Evolutionary conservation across 148 eudicot species (phyloP).

Genomic region (Beta vulgaris): DNA sequence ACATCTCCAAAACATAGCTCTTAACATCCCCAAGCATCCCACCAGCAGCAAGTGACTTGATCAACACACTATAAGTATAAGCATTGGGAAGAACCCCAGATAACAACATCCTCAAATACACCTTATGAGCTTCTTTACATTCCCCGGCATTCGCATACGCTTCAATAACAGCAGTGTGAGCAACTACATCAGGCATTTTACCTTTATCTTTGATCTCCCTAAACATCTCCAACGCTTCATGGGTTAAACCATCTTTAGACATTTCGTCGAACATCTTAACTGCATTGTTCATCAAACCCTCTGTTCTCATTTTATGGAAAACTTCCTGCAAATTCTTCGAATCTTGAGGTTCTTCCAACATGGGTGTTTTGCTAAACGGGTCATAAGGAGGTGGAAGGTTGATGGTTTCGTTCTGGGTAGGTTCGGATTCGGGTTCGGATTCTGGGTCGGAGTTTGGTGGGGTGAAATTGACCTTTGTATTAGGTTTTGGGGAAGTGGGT

Average conservation of each 20-base stretch:
- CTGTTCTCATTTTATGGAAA: conserved; percentile 54
- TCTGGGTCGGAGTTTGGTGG: conserved; percentile 38
- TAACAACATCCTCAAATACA: conserved; percentile 48
- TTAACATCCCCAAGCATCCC: conserved; percentile 48
- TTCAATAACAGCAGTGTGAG: conserved; percentile 77
- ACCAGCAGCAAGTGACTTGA: conserved; percentile 49
- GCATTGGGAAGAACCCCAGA: conserved; percentile 65
- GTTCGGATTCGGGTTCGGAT: conserved; percentile 45
- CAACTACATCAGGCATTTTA: conserved; percentile 78
- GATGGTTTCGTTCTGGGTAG: conserved; percentile 21
- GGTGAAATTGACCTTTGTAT: conserved; percentile 65
- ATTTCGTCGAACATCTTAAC: conserved; percentile 93
- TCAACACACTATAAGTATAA: conserved; percentile 56
- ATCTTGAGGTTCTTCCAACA: conserved; percentile 44
- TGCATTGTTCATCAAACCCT: conserved; percentile 59
- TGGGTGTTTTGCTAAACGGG: conserved; percentile 60
- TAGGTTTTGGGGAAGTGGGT: conserved; percentile 28
- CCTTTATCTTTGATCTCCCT: conserved; percentile 63
- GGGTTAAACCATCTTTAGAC: conserved; percentile 76
- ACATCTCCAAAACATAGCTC: conserved; percentile 65
- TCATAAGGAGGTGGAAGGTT: conserved; percentile 69
- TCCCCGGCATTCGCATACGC: conserved; percentile 64
- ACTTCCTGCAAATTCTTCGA: conserved; percentile 65
- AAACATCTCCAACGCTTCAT: conserved; percentile 67
- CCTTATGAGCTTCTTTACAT: conserved; percentile 50